A percentile compares a stretch with the other conserved stretches of the same genome.
Conservation (phyloP, 345 rosid species). For the Ricinus communis region DNA sequence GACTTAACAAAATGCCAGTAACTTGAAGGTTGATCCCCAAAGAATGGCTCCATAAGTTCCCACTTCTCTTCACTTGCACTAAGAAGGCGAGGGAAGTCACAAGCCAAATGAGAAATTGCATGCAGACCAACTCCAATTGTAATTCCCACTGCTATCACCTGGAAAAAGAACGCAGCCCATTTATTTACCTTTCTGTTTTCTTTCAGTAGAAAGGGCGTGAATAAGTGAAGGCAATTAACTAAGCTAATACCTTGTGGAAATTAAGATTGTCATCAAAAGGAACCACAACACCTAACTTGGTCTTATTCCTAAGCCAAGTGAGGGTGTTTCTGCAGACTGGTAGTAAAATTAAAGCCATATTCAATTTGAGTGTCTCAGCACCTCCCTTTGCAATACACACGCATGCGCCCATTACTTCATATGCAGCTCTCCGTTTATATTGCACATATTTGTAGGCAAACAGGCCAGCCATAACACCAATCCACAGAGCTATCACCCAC, state of each 20-base stretch:
- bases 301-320: conserved; percentile 79
- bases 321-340: conserved; percentile 80
- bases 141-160: conserved; percentile 72
- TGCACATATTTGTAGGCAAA: conserved; percentile 60
- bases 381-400: conserved; percentile 83
- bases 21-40: conserved; percentile 57
- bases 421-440: conserved; percentile 49
- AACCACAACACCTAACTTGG: conserved; percentile 57
- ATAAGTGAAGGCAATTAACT: neutral
- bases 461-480: conserved; percentile 53
- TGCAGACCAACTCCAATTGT: conserved; percentile 61
- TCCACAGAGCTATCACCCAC: conserved; percentile 70
- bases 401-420: conserved; percentile 60
- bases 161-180: neutral
- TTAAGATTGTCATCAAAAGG: conserved; percentile 88
- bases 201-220: too few species aligned
- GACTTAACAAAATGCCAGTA: conserved; percentile 71
- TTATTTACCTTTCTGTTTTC: neutral
- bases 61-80: conserved; percentile 53
- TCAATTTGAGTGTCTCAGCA: conserved; percentile 65
- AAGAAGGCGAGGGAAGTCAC: conserved; percentile 71
- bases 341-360: conserved; percentile 74
- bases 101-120: conserved; percentile 52
- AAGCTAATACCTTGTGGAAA: conserved; percentile 64
- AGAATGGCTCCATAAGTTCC: conserved; percentile 48